A percentile compares a stretch with the other conserved stretches of the same genome.
phyloP scores from a whole-genome alignment of 1,139 yeast genomes.

The Sugiyamaella sp. region DNA sequence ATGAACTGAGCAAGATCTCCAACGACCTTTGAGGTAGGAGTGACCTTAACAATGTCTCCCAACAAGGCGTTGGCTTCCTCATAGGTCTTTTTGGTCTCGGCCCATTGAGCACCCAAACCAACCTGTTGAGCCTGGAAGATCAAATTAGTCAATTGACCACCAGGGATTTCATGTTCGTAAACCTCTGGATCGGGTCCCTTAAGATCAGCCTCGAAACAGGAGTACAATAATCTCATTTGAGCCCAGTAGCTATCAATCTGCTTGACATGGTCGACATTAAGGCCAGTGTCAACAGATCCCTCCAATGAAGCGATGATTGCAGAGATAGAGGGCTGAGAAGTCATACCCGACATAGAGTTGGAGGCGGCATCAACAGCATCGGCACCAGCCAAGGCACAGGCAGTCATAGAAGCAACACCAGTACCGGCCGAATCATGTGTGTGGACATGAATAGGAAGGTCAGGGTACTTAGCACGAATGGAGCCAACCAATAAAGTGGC shows the following conservation, averaged over 20 bases:
- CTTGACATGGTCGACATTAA: constrained; percentile 67
- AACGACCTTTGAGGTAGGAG: constrained; percentile 98
- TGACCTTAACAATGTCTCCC: constrained; percentile 97
- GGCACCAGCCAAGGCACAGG: constrained; percentile 94
- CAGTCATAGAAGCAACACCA: constrained; percentile 96
- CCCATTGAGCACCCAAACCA: constrained; percentile 96
- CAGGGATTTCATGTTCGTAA: constrained; percentile 97
- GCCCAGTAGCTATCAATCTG: constrained; percentile 96
- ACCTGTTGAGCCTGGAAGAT: constrained; percentile 99
- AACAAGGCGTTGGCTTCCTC: constrained; percentile 84
- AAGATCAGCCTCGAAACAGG: constrained; percentile 96
- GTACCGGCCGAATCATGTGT: constrained; percentile 99
- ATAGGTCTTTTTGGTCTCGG: constrained; percentile 91
- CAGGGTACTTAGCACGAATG: constrained; percentile 84
- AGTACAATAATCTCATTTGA: constrained; percentile 93
- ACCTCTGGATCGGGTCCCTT: constrained; percentile 99
- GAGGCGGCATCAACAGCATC: constrained; percentile 98
- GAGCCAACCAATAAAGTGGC: constrained; percentile 79
- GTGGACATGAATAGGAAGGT: constrained; percentile 96
- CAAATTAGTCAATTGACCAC: constrained; percentile 97
- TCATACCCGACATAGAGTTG: constrained; percentile 97
- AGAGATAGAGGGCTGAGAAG: constrained; percentile 95
- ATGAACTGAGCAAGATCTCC: constrained; percentile 99
- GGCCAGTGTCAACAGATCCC: constrained; percentile 79
- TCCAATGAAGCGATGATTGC: constrained; percentile 92